Evolutionary conservation across 768 basidiomycete species (phyloP).

Genomic region (Fibroporia radiculosa): DNA sequence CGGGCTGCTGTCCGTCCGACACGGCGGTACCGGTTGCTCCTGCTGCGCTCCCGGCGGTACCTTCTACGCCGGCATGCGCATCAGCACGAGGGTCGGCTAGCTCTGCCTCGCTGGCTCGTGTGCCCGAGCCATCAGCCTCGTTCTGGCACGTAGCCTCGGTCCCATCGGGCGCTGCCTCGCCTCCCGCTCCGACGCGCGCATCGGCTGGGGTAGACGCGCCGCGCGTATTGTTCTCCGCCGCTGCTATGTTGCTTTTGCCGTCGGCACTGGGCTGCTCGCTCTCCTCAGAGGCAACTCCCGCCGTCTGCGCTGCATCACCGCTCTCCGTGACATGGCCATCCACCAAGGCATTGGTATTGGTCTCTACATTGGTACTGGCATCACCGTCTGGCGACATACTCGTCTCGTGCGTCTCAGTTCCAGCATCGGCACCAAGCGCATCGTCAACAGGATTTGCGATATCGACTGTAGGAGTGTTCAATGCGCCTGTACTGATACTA

Average conservation of each 20-base stretch:
- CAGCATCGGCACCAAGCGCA: background rate
- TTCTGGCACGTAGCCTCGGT: too few relatives aligned
- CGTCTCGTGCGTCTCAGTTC: too few relatives aligned
- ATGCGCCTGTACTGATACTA: conserved; percentile 3
- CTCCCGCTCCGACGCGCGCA: too few relatives aligned
- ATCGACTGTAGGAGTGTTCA: background rate
- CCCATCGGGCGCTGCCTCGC: too few relatives aligned
- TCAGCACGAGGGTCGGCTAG: background rate
- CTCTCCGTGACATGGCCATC: too few relatives aligned
- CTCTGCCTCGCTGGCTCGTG: background rate
- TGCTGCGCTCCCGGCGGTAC: background rate
- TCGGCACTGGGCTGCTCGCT: too few relatives aligned
- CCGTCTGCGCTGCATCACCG: too few relatives aligned
- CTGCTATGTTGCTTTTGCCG: background rate
- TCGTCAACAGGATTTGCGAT: background rate
- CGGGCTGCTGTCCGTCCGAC: background rate
- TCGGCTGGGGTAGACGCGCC: background rate
- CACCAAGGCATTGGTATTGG: too few relatives aligned
- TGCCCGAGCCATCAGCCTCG: too few relatives aligned
- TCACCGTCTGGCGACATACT: too few relatives aligned
- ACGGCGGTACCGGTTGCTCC: background rate
- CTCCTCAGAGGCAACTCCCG: too few relatives aligned
- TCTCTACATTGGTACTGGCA: too few relatives aligned
- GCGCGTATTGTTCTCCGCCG: background rate
- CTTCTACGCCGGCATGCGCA: background rate